Evolutionary conservation across 495 filamentous ascomycete species (phyloP), one percentile per base, ranked within the genome.

Genomic region (Talaromyces ruber): DNA sequence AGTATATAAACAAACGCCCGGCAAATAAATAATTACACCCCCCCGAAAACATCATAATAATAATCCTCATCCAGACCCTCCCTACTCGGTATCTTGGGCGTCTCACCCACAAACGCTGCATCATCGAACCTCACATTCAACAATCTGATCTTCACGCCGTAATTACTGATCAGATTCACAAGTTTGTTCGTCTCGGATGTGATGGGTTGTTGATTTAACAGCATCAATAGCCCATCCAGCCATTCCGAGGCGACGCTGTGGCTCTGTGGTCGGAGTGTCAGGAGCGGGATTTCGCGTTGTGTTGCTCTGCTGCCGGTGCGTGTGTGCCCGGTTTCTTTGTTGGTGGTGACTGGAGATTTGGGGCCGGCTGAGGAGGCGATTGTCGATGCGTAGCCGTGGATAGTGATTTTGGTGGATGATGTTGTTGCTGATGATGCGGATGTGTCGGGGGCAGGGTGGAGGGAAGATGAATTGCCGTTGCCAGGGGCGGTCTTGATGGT

Each of bases 201-300:
- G 72, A 99, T 96, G 11, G 94, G 94, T 47, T 92, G 86, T 70
- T 99, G 94, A 69, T 92, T 91, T 30, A 99, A 80, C 45, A 99
- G 76, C 92, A 99, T 96, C 25, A 97, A 83, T 56, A 99, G 74
- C 1, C 95, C 95, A 70, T 99, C 95, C 0, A 98, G 77, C 94
- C 94, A 99, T 73, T 99, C 95, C 2, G 93, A 93, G 11, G 94
- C 95, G 24, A 93, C 71, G 63, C 84, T 89, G 66, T 94, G 90
- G 29, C 86, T 88, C 52, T 86, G 78, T 4, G 95, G 92, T 63
- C 90, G 84, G n/a, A 99, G 81, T 7, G 84, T 88, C 53, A 99
- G 79, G 7, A 98, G 82, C 0, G 88, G 79, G 21, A 74, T 69
- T 66, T 90, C 88, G 63, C 80, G 79, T 14, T 75, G 72, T 18